phyloP scores from a whole-genome alignment of 371 early-diverging fungal genomes.

The Cladochytrium tenue region DNA sequence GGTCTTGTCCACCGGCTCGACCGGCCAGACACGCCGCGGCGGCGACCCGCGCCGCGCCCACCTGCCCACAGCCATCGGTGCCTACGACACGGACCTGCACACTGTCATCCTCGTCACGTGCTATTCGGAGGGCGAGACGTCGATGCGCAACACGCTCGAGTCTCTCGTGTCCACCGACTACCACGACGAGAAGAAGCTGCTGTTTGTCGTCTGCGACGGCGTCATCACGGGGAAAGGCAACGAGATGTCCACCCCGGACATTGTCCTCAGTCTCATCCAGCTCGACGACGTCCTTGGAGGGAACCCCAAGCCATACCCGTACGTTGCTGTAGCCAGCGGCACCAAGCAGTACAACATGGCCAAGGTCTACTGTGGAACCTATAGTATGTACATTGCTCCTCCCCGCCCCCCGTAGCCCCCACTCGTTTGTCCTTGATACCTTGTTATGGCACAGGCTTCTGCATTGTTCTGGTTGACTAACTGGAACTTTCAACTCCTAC shows the following conservation, averaged over 20 bases:
- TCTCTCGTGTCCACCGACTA: conserved; percentile 86
- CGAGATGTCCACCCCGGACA: conserved; percentile 38
- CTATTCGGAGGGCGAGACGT: conserved; percentile 67
- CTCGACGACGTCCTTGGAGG: conserved; percentile 12
- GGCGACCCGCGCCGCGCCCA: conserved; percentile 52
- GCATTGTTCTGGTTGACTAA: not conserved
- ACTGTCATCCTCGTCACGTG: conserved; percentile 63
- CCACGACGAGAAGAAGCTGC: conserved; percentile 83
- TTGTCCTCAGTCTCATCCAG: conserved; percentile 36
- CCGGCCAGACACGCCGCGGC: not conserved
- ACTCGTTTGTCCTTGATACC: not conserved
- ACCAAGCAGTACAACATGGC: conserved; percentile 93
- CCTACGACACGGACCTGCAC: conserved; percentile 53
- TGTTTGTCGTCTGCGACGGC: conserved; percentile 61
- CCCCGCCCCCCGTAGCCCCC: too few species aligned
- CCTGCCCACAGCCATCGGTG: conserved; percentile 6
- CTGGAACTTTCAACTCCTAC: too few species aligned
- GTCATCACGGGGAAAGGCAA: conserved; percentile 46
- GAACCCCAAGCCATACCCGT: conserved; percentile 33
- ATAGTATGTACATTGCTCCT: too few species aligned
- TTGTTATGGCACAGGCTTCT: not conserved
- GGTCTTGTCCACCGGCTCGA: not conserved
- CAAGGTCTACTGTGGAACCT: conserved; percentile 38
- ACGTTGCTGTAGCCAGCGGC: conserved; percentile 94
- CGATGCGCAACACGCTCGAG: conserved; percentile 85